These are phyloP conservation scores for Dendrobium nobile DNA, from an alignment of 106 monocot species.

Conservation along the genomic window DNA sequence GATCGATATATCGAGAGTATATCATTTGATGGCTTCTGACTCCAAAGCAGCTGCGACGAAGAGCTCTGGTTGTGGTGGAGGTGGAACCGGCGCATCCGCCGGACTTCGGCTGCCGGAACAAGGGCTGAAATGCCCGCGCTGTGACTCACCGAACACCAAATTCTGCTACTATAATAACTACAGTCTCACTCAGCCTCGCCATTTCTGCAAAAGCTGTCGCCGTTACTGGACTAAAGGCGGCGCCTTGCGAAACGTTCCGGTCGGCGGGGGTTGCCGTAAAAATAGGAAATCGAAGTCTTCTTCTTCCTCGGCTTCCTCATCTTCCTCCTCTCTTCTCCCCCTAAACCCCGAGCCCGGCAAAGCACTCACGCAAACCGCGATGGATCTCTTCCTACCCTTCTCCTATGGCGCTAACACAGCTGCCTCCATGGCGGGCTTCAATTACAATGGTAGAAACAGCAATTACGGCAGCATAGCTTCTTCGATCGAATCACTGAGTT, in stretches of 20 bases:
- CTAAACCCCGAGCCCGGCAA: not conserved
- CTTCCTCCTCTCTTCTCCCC: not conserved
- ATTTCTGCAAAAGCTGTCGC: constrained; percentile 58
- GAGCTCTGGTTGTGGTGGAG: not conserved
- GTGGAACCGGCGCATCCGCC: not conserved
- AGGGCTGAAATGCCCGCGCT: constrained; percentile 51
- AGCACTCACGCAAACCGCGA: not conserved
- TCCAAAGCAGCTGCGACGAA: not conserved
- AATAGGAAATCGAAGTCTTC: constrained; percentile 25
- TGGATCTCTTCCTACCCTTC: constrained; percentile 4
- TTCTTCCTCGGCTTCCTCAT: constrained; percentile 1
- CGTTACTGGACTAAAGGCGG: constrained; percentile 60
- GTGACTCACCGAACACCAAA: constrained; percentile 66
- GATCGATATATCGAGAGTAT: too few species aligned
- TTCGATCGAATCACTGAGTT: constrained; percentile 53
- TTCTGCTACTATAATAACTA: constrained; percentile 86
- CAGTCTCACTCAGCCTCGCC: constrained; percentile 48
- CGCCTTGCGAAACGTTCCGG: constrained; percentile 48
- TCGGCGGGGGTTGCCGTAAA: constrained; percentile 52
- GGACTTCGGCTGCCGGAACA: constrained; percentile 25
- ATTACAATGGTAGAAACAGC: not conserved
- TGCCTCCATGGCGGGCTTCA: not conserved
- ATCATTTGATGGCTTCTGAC: not conserved
- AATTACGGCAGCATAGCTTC: constrained; percentile 18
- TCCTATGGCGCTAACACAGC: not conserved